These are phyloP conservation scores for Candida loeiensis DNA, from an alignment of 805 yeast genomes.

Conservation along the genomic window DNA sequence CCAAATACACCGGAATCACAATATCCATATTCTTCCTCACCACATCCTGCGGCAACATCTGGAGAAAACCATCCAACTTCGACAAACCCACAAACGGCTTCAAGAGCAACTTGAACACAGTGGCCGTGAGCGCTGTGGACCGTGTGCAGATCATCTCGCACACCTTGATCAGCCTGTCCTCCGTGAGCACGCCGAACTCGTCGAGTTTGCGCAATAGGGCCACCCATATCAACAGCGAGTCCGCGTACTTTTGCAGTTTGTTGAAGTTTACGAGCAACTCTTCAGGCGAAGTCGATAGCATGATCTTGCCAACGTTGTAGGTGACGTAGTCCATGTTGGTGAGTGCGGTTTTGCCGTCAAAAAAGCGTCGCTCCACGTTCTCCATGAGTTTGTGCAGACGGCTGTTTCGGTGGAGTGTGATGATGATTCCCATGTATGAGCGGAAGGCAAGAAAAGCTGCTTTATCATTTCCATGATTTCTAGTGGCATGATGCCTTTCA, in stretches of 20 bases:
- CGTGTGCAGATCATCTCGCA: conserved; percentile 20
- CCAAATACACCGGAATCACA: conserved; percentile 24
- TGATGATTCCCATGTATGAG: conserved; percentile 36
- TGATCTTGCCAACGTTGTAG: conserved; percentile 24
- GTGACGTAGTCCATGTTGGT: conserved; percentile 19
- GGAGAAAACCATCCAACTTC: conserved; percentile 21
- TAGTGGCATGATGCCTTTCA: no score
- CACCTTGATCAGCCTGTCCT: conserved; percentile 23
- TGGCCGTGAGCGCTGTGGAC: conserved; percentile 28
- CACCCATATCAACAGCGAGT: conserved; percentile 33
- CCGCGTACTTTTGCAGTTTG: conserved; percentile 18
- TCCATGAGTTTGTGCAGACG: conserved; percentile 27
- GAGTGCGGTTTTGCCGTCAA: conserved; percentile 8
- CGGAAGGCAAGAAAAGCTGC: no score
- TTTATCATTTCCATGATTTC: no score
- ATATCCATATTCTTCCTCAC: conserved; percentile 10
- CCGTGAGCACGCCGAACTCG: conserved; percentile 31
- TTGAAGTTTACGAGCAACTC: conserved; percentile 35
- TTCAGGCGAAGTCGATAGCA: conserved; percentile 31
- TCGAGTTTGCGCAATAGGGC: conserved; percentile 30
- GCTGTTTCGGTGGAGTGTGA: conserved; percentile 22
- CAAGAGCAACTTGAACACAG: conserved; percentile 27
- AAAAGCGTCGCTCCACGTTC: conserved; percentile 24
- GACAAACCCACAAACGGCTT: conserved; percentile 26
- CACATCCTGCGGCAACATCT: conserved; percentile 5